Evolutionary conservation across 495 filamentous ascomycete species (phyloP).

Genomic region (Neurospora sp.): DNA sequence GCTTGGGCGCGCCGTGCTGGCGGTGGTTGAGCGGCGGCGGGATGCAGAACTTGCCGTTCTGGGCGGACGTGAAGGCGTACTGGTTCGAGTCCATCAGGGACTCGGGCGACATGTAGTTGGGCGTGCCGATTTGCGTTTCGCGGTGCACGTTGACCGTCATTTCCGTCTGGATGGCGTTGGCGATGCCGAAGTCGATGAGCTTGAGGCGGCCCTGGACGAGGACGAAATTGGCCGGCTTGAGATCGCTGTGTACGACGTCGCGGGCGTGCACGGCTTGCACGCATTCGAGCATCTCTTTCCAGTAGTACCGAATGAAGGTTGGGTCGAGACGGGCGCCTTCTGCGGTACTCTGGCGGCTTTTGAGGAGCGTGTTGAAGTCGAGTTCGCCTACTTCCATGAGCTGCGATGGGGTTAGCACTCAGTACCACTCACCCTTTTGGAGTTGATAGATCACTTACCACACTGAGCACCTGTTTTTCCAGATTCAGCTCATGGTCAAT

Average conservation of each 20-base stretch:
- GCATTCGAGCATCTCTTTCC: constrained; percentile 98
- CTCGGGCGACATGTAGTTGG: constrained; percentile 98
- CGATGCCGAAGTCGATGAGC: constrained; percentile 93
- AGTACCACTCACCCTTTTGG: not conserved
- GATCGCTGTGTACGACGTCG: constrained; percentile 91
- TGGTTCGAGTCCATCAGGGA: constrained; percentile 80
- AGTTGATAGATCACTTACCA: constrained; percentile 42
- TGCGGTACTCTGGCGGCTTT: constrained; percentile 53
- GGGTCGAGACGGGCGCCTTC: constrained; percentile 73
- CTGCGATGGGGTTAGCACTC: constrained; percentile 21
- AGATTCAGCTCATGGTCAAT: constrained; percentile 91
- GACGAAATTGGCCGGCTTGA: constrained; percentile 93
- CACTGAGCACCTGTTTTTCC: constrained; percentile 73
- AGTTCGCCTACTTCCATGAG: constrained; percentile 98
- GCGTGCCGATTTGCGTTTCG: constrained; percentile 88
- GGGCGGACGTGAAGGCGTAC: constrained; percentile 25
- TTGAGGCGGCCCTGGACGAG: constrained; percentile 77
- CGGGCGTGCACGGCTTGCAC: constrained; percentile 75
- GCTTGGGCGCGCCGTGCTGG: constrained; percentile 47
- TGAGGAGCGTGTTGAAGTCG: constrained; percentile 81
- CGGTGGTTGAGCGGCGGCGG: constrained; percentile 25
- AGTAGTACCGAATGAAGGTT: constrained; percentile 89
- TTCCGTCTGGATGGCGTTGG: constrained; percentile 86
- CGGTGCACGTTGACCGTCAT: constrained; percentile 96
- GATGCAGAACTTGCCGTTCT: constrained; percentile 39